Evolutionary conservation across 257 asterid genomes (phyloP).

Genomic region (Avicennia marina): DNA sequence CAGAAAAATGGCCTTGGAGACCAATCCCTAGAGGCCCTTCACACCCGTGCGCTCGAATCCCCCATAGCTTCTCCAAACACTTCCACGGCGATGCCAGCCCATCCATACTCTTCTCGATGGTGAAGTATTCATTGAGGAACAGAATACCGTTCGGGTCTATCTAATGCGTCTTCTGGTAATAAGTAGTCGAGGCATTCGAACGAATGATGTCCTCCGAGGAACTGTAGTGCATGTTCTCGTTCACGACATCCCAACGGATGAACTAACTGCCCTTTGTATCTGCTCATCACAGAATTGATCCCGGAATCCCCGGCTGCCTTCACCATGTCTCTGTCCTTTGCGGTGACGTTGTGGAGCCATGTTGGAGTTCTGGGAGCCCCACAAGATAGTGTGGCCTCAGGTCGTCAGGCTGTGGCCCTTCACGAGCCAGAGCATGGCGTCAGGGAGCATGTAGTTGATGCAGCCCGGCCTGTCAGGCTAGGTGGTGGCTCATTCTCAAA

Average conservation of each 20-base stretch:
- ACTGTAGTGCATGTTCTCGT: slow-evolving; percentile 24
- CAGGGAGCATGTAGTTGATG: slow-evolving; percentile 13
- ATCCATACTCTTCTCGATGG: slow-evolving; percentile 21
- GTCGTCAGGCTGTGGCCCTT: slow-evolving; percentile 2
- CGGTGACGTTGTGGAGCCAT: slow-evolving; percentile 5
- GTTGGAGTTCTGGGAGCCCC: slow-evolving; percentile 5
- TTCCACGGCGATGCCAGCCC: slow-evolving; percentile 17
- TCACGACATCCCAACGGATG: slow-evolving; percentile 40
- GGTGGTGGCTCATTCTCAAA: slow-evolving; percentile 31
- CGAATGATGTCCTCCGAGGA: slow-evolving; percentile 13
- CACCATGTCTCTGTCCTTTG: not conserved
- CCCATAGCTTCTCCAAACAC: slow-evolving; percentile 22
- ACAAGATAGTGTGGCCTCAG: slow-evolving; percentile 35
- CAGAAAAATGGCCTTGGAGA: slow-evolving; percentile 21
- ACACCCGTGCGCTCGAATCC: slow-evolving; percentile 10
- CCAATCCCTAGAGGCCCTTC: slow-evolving; percentile 26
- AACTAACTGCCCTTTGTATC: slow-evolving; percentile 21
- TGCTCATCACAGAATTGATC: slow-evolving; percentile 10
- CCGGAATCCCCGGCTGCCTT: not conserved
- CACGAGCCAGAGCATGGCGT: slow-evolving; percentile 20
- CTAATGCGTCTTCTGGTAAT: slow-evolving; percentile 18
- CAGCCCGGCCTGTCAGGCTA: not conserved
- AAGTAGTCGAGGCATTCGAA: not conserved
- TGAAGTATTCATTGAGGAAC: slow-evolving; percentile 32
- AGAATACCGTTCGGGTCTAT: slow-evolving; percentile 18